phyloP scores from a whole-genome alignment of 2,329 filamentous ascomycete genomes.

The Calcarisporium arbuscula region DNA sequence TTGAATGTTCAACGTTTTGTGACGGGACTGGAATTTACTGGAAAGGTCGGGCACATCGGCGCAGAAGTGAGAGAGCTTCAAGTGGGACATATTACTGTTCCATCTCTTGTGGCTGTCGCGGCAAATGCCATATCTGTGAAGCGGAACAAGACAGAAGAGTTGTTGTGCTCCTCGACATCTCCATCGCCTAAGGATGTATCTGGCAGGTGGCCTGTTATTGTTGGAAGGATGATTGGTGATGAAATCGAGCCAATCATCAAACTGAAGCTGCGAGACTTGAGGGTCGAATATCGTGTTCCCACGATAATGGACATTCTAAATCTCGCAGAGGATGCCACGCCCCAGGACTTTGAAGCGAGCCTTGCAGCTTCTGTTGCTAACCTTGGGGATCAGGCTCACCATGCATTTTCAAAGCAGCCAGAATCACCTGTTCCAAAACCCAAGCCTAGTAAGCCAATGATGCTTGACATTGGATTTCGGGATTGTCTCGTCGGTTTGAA shows the following conservation, averaged over 20 bases:
- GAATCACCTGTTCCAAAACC: conserved; percentile 17
- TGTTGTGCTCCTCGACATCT: conserved; percentile 53
- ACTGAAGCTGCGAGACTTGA: conserved; percentile 76
- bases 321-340: conserved; percentile 58
- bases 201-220: conserved; percentile 52
- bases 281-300: conserved; percentile 82
- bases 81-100: conserved; percentile 75
- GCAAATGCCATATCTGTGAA: conserved; percentile 55
- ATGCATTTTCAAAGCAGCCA: conserved; percentile 30
- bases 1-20: conserved; percentile 59
- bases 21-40: conserved; percentile 56
- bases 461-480: conserved; percentile 67
- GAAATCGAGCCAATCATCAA: conserved; percentile 91
- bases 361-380: conserved; percentile 77
- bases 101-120: conserved; percentile 74
- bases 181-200: conserved; percentile 19
- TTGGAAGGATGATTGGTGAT: conserved; percentile 85
- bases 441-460: conserved; percentile 48
- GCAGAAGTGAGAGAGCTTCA: conserved; percentile 58
- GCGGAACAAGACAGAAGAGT: conserved; percentile 62
- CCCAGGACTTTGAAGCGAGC: conserved; percentile 67
- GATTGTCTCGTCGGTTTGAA: conserved; percentile 83
- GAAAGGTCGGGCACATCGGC: conserved; percentile 59
- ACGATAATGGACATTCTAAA: conserved; percentile 75
- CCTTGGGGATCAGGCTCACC: conserved; percentile 58